These are phyloP conservation scores for Collariella sp. DNA, from an alignment of 495 filamentous ascomycete genomes.

Conservation along the genomic window DNA sequence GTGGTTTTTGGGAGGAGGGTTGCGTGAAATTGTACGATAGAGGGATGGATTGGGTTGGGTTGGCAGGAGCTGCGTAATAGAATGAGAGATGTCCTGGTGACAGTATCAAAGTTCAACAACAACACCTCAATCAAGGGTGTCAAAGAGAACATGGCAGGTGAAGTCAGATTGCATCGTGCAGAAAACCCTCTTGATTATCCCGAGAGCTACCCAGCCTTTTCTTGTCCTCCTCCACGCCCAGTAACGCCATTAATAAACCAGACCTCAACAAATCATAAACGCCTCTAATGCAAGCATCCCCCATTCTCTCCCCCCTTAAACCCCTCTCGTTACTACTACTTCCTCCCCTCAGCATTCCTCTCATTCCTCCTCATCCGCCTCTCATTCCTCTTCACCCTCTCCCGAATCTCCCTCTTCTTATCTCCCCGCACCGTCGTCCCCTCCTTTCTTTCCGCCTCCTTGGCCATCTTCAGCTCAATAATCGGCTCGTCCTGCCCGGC, in stretches of 20 bases:
- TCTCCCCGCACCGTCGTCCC: constrained; percentile 51
- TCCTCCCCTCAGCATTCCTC: constrained; percentile 37
- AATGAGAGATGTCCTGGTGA: constrained; percentile 3
- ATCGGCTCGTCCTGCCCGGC: constrained; percentile 57
- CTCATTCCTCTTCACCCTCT: constrained; percentile 59
- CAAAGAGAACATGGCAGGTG: neutral
- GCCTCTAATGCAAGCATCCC: neutral
- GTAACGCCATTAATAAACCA: neutral
- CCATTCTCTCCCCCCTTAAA: neutral
- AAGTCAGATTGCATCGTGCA: neutral
- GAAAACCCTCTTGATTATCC: neutral
- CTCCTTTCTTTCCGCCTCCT: constrained; percentile 60
- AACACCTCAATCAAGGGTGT: neutral
- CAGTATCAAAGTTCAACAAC: neutral
- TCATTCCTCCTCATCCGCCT: constrained; percentile 59
- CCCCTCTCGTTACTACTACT: constrained; percentile 7
- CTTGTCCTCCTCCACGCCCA: neutral
- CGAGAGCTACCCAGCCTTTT: neutral
- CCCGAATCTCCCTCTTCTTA: constrained; percentile 54
- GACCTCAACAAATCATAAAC: neutral
- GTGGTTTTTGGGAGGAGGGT: neutral
- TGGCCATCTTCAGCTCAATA: constrained; percentile 81
- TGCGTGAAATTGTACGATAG: constrained; percentile 5
- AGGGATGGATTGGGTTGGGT: neutral
- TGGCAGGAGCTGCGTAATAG: neutral